Evolutionary conservation across 2,329 filamentous ascomycete genomes (phyloP), one percentile per base, ranked within the genome.

Genomic region (Colletotrichum destructivum): DNA sequence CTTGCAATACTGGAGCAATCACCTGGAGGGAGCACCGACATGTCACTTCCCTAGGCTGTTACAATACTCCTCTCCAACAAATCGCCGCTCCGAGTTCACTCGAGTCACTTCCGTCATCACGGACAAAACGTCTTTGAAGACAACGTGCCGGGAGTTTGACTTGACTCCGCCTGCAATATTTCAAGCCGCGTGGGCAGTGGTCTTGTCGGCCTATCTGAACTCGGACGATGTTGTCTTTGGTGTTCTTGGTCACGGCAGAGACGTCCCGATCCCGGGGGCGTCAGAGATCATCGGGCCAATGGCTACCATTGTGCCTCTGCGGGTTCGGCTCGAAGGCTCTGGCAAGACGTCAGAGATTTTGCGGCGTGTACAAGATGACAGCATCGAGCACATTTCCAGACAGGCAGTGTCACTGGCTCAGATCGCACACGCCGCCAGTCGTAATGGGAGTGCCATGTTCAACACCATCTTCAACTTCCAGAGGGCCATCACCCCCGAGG

Each of bases 161-260:
- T 85, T 92, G n/a, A 94, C 93, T 0, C 80, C 96, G 13, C 94
- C 97, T 79, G 91, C 92, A 2, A 88, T 90, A 2, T 88, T 94
- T 0, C 93, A 97, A 79, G 92, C 91, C 2, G 89, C 93, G 2
- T 98, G 95, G 95, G 87, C 92, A 2, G 86, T 90, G 11, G 77
- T 98, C 0, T 84, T 98, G 0, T 87, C 93, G 0, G 89, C 91
- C 0, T 98, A 98, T 76, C 87, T 91, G 15, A 94, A 94, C 1
- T 94, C 98, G 76, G 77, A 83, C 2, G 87, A 87, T 5, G 91
- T 96, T 0, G 91, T 91, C 0, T 97, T 96, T 79, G 96, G 95
- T 0, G 86, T 89, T 79, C 90, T 88, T 0, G 80, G 90, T 2
- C 89, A 88, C 0, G 89, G 89, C 0, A 86, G 89, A 40, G 86